Percentiles rank a stretch among this genome's conserved stretches.
These are phyloP conservation scores for Suhomyces choctaworum DNA, from an alignment of 1,139 yeast species.

Conservation along the genomic window DNA sequence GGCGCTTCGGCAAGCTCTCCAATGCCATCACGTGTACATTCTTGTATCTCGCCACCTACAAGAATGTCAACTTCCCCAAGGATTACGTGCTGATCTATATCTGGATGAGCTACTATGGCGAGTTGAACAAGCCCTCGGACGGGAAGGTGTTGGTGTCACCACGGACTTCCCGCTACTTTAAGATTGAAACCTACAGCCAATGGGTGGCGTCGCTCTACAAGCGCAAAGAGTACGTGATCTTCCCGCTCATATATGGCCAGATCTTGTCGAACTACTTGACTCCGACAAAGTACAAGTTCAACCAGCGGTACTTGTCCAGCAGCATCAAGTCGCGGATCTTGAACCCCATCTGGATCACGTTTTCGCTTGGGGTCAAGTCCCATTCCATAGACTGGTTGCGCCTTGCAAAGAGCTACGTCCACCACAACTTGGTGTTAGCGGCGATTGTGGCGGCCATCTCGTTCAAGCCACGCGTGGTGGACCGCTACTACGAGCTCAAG, in stretches of 20 bases:
- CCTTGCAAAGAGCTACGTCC: slow-evolving; percentile 27
- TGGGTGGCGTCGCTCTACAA: slow-evolving; percentile 26
- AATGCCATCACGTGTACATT: slow-evolving; percentile 31
- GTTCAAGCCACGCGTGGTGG: slow-evolving; percentile 29
- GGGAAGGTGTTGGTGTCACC: slow-evolving; percentile 32
- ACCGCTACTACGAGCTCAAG: slow-evolving; percentile 31
- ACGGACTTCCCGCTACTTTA: slow-evolving; percentile 27
- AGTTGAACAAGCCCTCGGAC: slow-evolving; percentile 38
- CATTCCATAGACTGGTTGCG: slow-evolving; percentile 34
- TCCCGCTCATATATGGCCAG: slow-evolving; percentile 42
- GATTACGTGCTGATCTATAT: slow-evolving; percentile 43
- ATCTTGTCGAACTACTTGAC: slow-evolving; percentile 45
- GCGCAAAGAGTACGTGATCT: slow-evolving; percentile 36
- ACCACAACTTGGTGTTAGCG: slow-evolving; percentile 26
- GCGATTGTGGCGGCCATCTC: slow-evolving; percentile 21
- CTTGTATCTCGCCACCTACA: slow-evolving; percentile 34
- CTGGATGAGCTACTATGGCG: slow-evolving; percentile 35
- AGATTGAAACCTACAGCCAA: slow-evolving; percentile 26
- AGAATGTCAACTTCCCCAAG: slow-evolving; percentile 33
- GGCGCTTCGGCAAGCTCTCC: slow-evolving; percentile 20
- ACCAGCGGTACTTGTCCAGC: slow-evolving; percentile 40
- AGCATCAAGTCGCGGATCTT: slow-evolving; percentile 33
- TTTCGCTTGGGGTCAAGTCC: slow-evolving; percentile 29
- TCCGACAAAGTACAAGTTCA: slow-evolving; percentile 40
- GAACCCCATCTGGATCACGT: slow-evolving; percentile 49